A percentile compares a stretch with the other conserved stretches of the same genome.
These are phyloP conservation scores for Termitomyces titanicus DNA, from an alignment of 768 basidiomycete genomes.

Conservation along the genomic window DNA sequence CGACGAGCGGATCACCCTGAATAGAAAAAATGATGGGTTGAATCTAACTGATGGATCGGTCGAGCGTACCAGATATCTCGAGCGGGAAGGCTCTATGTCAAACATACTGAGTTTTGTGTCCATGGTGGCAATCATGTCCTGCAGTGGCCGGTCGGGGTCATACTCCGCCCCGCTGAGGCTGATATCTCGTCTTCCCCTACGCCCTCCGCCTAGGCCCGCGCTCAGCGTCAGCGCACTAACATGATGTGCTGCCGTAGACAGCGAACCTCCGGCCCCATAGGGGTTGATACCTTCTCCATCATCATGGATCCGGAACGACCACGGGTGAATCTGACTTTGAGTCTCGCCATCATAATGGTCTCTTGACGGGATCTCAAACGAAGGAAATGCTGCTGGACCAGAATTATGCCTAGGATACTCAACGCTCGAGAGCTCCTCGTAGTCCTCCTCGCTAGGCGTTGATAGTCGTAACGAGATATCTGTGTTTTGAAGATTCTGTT, in stretches of 20 bases:
- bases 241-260: constrained; percentile 87
- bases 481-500: constrained; percentile 71
- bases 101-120: constrained; percentile 55
- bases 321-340: constrained; percentile 44
- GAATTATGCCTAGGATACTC: constrained; percentile 74
- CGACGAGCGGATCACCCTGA: constrained; percentile 46
- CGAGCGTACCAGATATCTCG: constrained; percentile 43
- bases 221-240: constrained; percentile 84
- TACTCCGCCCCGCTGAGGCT: constrained; percentile 78
- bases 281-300: constrained; percentile 60
- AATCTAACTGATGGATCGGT: neutral
- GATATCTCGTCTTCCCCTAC: constrained; percentile 44
- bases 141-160: constrained; percentile 78
- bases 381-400: constrained; percentile 51
- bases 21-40: constrained; percentile 1
- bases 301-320: constrained; percentile 41
- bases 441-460: constrained; percentile 38
- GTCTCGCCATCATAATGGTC: constrained; percentile 56
- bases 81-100: constrained; percentile 48
- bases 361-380: constrained; percentile 55
- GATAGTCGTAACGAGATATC: constrained; percentile 72
- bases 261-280: constrained; percentile 61
- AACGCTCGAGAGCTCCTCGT: constrained; percentile 44
- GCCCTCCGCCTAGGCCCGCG: constrained; percentile 70
- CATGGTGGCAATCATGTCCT: constrained; percentile 66